These are phyloP conservation scores for Penicillium coprophilum DNA, from an alignment of 495 filamentous ascomycete genomes.

Conservation along the genomic window DNA sequence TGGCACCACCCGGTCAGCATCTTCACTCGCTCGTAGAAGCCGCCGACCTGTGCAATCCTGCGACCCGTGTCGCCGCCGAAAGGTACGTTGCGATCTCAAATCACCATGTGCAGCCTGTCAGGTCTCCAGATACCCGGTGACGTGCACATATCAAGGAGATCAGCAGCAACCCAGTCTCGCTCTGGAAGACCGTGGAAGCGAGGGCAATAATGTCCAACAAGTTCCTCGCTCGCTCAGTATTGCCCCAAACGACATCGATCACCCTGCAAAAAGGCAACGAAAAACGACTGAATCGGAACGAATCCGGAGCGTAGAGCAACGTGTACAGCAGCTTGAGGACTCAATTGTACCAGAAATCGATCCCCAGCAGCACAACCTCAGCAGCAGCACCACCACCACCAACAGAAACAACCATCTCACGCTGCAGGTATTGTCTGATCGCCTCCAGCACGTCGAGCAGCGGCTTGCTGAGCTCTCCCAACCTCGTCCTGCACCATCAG, in stretches of 20 bases:
- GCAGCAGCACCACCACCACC: conserved; percentile 3
- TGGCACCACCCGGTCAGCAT: conserved; percentile 1
- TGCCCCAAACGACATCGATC: conserved; percentile 2
- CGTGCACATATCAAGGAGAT: conserved; percentile 25
- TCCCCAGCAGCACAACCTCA: not conserved
- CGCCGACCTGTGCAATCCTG: conserved; percentile 43
- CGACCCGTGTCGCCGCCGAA: conserved; percentile 43
- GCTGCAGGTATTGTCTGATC: conserved; percentile 6
- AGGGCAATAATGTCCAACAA: conserved; percentile 2
- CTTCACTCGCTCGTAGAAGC: not conserved
- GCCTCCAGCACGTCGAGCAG: conserved; percentile 11
- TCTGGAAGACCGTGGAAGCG: conserved; percentile 4
- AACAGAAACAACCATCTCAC: conserved; percentile 15
- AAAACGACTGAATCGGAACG: conserved; percentile 9
- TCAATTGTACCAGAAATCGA: conserved; percentile 2
- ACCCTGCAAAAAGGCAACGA: conserved; percentile 4
- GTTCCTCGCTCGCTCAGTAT: conserved; percentile 1
- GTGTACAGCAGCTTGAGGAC: conserved; percentile 21
- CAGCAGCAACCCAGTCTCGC: conserved; percentile 4
- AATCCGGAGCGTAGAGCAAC: conserved; percentile 16
- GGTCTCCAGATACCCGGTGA: conserved; percentile 31
- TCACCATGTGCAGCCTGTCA: conserved; percentile 39
- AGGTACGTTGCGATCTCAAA: conserved; percentile 46
- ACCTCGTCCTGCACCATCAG: conserved; percentile 2
- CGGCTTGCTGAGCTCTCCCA: conserved; percentile 7